phyloP scores from a whole-genome alignment of 164 flowering plant genomes.

The Litsea cubeba region DNA sequence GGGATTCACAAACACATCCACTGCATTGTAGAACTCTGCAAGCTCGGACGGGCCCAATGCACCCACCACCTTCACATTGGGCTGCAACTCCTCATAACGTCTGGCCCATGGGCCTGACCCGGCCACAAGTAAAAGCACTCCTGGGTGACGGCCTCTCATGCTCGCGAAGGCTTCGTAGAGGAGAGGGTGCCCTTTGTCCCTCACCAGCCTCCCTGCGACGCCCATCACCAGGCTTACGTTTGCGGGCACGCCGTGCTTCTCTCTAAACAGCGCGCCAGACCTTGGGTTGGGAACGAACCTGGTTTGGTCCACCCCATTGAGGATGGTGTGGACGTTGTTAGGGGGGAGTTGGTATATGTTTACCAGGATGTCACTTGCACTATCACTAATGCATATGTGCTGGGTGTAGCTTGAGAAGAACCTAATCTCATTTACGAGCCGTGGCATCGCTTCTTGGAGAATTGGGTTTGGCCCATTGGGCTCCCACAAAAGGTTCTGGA shows the following conservation, averaged over 20 bases:
- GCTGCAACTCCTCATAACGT: constrained; percentile 41
- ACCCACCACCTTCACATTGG: constrained; percentile 41
- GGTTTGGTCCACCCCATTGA: constrained; percentile 53
- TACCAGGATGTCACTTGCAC: constrained; percentile 57
- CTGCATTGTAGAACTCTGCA: constrained; percentile 42
- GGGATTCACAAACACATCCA: constrained; percentile 60
- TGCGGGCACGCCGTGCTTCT: constrained; percentile 32
- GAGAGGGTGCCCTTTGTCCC: constrained; percentile 65
- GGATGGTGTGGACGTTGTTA: constrained; percentile 50
- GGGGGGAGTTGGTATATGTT: constrained; percentile 47
- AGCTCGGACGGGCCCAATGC: constrained; percentile 35
- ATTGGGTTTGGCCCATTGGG: constrained; percentile 25
- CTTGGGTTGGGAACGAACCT: constrained; percentile 25
- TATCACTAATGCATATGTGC: constrained; percentile 84
- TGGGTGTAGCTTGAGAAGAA: constrained; percentile 67
- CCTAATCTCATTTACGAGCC: constrained; percentile 59
- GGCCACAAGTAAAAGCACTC: constrained; percentile 42
- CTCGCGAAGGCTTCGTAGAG: constrained; percentile 43
- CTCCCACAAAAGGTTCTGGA: constrained; percentile 45
- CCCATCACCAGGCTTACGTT: constrained; percentile 50
- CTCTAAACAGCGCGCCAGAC: constrained; percentile 29
- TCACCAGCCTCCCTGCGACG: constrained; percentile 53
- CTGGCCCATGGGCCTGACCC: constrained; percentile 59
- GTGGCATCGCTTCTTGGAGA: constrained; percentile 38
- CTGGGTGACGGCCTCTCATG: constrained; percentile 22